Conservation (phyloP, 148 eudicot genomes). For the Linanthus parryae region DNA sequence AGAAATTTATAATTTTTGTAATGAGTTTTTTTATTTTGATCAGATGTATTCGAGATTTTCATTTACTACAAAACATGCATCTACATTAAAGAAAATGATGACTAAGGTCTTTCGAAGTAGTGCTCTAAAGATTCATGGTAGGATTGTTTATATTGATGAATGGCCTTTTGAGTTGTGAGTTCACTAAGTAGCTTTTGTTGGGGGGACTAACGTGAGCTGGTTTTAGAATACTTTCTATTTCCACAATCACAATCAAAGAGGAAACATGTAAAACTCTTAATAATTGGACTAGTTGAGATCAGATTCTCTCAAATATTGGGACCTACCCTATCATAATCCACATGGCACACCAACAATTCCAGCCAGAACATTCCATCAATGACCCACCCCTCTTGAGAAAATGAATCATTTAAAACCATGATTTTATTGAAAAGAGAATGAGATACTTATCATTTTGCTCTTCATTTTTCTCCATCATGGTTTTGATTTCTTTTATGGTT, state of each 20-base stretch:
- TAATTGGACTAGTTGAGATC: background rate
- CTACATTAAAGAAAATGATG: no score
- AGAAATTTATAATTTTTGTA: no score
- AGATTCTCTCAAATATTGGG: slow-evolving; percentile 34
- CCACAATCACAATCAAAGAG: no score
- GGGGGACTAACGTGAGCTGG: slow-evolving; percentile 21
- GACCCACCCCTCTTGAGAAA: slow-evolving; percentile 28
- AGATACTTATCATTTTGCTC: slow-evolving; percentile 1
- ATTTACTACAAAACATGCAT: no score
- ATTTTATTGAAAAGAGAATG: slow-evolving; percentile 5
- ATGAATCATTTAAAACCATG: slow-evolving; percentile 20
- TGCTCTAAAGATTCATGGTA: no score
- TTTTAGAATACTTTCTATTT: background rate
- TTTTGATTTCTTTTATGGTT: background rate
- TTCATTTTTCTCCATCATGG: slow-evolving; percentile 4
- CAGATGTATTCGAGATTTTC: no score
- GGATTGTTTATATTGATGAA: no score
- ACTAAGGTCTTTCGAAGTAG: no score
- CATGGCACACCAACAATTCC: slow-evolving; percentile 65
- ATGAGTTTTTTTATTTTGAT: no score
- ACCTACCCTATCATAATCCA: slow-evolving; percentile 60
- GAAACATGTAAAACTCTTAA: background rate
- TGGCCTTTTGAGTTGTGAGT: no score
- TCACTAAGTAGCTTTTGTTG: background rate
- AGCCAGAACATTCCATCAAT: slow-evolving; percentile 48